These are phyloP conservation scores for Clavispora phyllophila DNA, from an alignment of 805 yeast species.

Conservation along the genomic window DNA sequence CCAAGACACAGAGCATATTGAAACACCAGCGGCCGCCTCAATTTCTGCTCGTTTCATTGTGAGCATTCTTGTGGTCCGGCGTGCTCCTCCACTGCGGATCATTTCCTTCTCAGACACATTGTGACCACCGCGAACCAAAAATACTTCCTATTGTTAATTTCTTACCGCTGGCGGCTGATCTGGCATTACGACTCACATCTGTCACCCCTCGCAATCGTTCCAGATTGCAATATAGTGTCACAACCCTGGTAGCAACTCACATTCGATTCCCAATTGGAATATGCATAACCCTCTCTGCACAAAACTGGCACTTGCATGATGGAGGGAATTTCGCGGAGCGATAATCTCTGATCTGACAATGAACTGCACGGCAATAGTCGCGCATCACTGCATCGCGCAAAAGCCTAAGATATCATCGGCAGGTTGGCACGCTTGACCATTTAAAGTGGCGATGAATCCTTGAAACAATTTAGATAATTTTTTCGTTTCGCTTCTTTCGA, in stretches of 20 bases:
- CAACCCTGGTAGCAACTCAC: too few relatives aligned
- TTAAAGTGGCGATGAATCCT: not conserved
- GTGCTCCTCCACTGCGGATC: not conserved
- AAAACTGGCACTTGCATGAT: not conserved
- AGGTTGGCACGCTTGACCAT: not conserved
- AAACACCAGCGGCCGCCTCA: not conserved
- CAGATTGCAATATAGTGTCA: too few relatives aligned
- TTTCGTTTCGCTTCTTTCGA: too few relatives aligned
- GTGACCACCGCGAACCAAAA: not conserved
- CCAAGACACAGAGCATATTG: too few relatives aligned
- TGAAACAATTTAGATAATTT: not conserved
- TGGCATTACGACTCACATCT: too few relatives aligned
- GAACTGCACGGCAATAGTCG: not conserved
- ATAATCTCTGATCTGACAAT: not conserved
- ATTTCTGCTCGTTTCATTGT: not conserved
- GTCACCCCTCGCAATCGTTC: too few relatives aligned
- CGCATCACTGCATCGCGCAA: not conserved
- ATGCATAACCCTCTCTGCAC: too few relatives aligned
- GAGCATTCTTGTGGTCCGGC: not conserved
- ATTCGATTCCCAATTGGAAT: too few relatives aligned
- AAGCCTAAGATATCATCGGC: not conserved
- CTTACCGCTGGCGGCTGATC: not conserved
- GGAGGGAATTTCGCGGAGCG: not conserved
- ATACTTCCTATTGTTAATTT: conserved; percentile 20
- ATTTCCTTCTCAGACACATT: not conserved